Evolutionary conservation across 2,329 filamentous ascomycete species (phyloP).

Genomic region (Ustilaginoidea virens): DNA sequence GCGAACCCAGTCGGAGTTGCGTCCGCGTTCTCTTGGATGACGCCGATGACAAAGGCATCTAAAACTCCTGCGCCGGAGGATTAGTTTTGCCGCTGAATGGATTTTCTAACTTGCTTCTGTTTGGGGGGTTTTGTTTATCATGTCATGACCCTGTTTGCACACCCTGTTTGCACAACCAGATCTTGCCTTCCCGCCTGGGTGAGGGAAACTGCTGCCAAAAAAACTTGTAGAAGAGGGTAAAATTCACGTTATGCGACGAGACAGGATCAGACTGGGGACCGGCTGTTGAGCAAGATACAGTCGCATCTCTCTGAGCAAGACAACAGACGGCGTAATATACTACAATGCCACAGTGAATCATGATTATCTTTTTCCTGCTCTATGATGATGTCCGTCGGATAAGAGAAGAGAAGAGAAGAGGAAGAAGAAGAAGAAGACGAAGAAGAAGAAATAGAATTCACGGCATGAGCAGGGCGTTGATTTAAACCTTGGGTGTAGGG

Average conservation of each 20-base stretch:
- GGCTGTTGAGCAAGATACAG: conserved; percentile 1
- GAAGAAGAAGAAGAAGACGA: too few species aligned
- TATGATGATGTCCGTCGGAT: not conserved
- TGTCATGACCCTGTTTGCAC: not conserved
- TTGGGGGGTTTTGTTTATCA: conserved; percentile 6
- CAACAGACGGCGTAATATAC: too few species aligned
- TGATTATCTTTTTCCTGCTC: too few species aligned
- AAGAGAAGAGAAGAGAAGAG: not conserved
- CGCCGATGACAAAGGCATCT: conserved; percentile 25
- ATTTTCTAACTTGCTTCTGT: conserved; percentile 7
- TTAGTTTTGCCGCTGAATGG: conserved; percentile 3
- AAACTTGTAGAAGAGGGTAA: conserved; percentile 6
- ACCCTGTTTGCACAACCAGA: too few species aligned
- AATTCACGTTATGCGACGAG: conserved; percentile 5
- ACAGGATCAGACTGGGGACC: not conserved
- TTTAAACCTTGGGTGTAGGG: conserved; percentile 38
- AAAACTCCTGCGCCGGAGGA: conserved; percentile 19
- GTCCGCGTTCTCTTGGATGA: conserved; percentile 90
- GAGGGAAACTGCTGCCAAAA: not conserved
- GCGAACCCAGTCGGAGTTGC: conserved; percentile 83
- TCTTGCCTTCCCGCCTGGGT: too few species aligned
- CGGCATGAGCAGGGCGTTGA: too few species aligned
- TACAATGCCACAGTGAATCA: too few species aligned
- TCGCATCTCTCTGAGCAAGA: too few species aligned
- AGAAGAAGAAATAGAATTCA: too few species aligned